Conservation (phyloP, 2,329 filamentous ascomycete species). For the Elsinoe ampelina region DNA sequence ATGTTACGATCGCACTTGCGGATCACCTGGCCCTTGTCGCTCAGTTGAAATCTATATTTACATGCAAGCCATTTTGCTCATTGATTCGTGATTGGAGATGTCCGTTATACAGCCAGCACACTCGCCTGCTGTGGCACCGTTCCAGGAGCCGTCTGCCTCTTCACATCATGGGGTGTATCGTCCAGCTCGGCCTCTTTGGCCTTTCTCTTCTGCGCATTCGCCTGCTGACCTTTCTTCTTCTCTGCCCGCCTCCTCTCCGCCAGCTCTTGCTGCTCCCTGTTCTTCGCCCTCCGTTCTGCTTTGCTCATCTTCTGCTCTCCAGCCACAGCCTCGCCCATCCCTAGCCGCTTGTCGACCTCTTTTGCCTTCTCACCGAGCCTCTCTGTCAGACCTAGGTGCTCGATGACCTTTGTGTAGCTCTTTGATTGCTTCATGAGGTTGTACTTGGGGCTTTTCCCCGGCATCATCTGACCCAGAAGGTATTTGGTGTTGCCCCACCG, state of each 20-base stretch:
- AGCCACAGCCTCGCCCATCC: constrained; percentile 35
- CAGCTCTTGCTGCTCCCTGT: constrained; percentile 30
- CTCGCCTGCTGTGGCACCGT: constrained; percentile 21
- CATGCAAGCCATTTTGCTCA: not conserved
- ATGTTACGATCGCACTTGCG: not conserved
- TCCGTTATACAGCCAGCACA: constrained; percentile 19
- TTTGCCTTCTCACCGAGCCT: constrained; percentile 55
- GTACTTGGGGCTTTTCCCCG: constrained; percentile 62
- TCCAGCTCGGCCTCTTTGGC: constrained; percentile 22
- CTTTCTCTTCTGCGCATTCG: constrained; percentile 21
- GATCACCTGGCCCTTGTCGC: too few relatives aligned
- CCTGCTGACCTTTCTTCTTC: constrained; percentile 14
- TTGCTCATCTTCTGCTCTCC: constrained; percentile 39
- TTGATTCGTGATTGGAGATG: not conserved
- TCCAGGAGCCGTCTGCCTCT: constrained; percentile 21
- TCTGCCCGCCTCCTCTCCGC: constrained; percentile 20
- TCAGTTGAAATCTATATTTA: not conserved
- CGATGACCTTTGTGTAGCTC: constrained; percentile 62
- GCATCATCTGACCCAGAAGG: constrained; percentile 73
- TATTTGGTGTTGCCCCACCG: constrained; percentile 91
- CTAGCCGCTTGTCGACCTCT: constrained; percentile 53
- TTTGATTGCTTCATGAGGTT: constrained; percentile 54
- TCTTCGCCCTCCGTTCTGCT: constrained; percentile 37
- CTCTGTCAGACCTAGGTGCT: constrained; percentile 51
- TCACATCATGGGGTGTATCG: constrained; percentile 21